Base-by-base conservation (phyloP, 2,329 filamentous ascomycete genomes). In the Penicillium sp. region DNA sequence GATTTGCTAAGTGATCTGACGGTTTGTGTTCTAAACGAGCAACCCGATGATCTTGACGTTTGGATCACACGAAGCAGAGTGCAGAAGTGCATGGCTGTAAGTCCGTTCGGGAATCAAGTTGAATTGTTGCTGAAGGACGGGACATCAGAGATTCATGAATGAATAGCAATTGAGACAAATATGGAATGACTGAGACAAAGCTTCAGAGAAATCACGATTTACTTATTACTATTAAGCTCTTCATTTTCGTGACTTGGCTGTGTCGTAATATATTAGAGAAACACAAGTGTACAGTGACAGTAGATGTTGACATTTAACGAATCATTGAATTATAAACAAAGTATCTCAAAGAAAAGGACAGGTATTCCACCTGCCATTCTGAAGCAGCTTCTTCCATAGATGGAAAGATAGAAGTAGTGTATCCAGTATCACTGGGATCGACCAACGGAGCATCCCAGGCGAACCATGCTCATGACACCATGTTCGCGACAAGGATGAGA, bases 251-350 rank as follows among this genome's bases (percentile, higher is more conserved):
- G 24, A 26, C 6, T 26, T 26, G 24, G 24, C 24, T 26, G 24
- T 26, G 24, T 4, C 24, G 1, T 26, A 26, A 7, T 21, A 24
- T 26, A 39, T 39, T 8, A 24, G 2, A 23, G 10, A 42, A 7
- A 18, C 18, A 24, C 15, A 24, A 5, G 8, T 6, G 3, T n/a
- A 29, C 16, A 28, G 26, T 29, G 43, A 7, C 41, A 8, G 29
- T 18, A 41, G 36, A 42, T 56, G 55, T 55, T 45, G 49, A 53
- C 50, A 57, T 46, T 47, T 44, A 53, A 57, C 24, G 29, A 41
- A 31, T 56, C 51, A 56, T 57, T 42, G 56, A 53, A 58, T 60
- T 61, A 60, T 60, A 53, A 61, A 58, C 47, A 54, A 44, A 49
- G 23, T 56, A 53, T 47, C 36, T 41, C 43, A 33, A 49, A 47